Conservation (phyloP, 106 monocot genomes). For the Xerophyta viscosa region DNA sequence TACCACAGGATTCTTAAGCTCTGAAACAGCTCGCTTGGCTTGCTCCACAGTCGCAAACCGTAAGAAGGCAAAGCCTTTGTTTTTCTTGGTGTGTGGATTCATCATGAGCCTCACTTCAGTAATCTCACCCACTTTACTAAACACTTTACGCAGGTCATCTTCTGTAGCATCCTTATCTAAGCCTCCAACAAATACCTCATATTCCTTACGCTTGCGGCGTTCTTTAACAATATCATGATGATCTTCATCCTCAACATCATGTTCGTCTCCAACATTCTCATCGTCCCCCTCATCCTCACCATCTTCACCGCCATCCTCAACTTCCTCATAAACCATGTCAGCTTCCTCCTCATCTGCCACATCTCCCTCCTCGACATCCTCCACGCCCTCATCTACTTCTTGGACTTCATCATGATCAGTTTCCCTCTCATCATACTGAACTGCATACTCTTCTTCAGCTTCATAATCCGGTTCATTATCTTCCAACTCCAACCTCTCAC, state of each 20-base stretch:
- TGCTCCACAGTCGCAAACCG: conserved; percentile 90
- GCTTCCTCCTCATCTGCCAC: conserved; percentile 33
- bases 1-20: conserved; percentile 82
- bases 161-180: conserved; percentile 83
- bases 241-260: conserved; percentile 50
- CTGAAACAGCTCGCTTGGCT: conserved; percentile 71
- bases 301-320: conserved; percentile 47
- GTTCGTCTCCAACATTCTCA: conserved; percentile 41
- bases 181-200: conserved; percentile 97
- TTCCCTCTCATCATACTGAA: conserved; percentile 62
- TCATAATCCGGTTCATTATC: conserved; percentile 84
- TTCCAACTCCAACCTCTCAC: conserved; percentile 65
- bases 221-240: conserved; percentile 67
- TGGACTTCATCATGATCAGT: conserved; percentile 37
- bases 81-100: conserved; percentile 77
- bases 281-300: conserved; percentile 52
- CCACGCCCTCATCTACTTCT: conserved; percentile 35
- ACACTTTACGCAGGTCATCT: conserved; percentile 77
- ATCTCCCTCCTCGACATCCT: conserved; percentile 33
- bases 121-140: conserved; percentile 68
- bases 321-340: conserved; percentile 38
- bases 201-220: conserved; percentile 82
- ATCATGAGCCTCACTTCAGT: conserved; percentile 70
- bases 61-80: conserved; percentile 96
- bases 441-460: conserved; percentile 50